phyloP scores from a whole-genome alignment of 2,329 filamentous ascomycete genomes.

The Microcera coccophila region DNA sequence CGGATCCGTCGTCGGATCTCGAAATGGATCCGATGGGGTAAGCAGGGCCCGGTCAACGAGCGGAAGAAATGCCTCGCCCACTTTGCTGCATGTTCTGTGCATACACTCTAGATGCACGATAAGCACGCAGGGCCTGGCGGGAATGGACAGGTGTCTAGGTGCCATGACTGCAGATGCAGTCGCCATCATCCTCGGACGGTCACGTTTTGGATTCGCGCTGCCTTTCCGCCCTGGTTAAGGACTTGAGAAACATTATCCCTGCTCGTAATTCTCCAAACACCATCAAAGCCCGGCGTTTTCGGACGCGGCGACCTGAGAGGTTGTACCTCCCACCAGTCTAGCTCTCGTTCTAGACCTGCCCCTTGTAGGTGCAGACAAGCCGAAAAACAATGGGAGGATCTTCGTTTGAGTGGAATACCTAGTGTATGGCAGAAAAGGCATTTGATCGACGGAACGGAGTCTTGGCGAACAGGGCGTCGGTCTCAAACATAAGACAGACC shows the following conservation, averaged over 20 bases:
- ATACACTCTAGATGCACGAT: neutral
- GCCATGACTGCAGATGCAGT: neutral
- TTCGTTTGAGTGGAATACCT: neutral
- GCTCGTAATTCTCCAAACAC: constrained; percentile 18
- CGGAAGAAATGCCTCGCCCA: constrained; percentile 30
- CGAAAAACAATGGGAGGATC: neutral
- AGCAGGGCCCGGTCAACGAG: constrained; percentile 10
- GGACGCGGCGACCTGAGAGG: constrained; percentile 9
- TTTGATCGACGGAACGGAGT: constrained; percentile 5
- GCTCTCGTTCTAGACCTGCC: neutral
- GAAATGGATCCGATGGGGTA: constrained; percentile 21
- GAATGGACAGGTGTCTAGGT: neutral
- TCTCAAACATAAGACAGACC: neutral
- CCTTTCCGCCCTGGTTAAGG: neutral
- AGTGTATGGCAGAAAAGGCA: constrained; percentile 1
- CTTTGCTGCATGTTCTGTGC: constrained; percentile 16
- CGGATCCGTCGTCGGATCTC: constrained; percentile 24
- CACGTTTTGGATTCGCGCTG: neutral
- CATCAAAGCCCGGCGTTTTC: constrained; percentile 16
- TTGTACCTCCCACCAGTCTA: neutral
- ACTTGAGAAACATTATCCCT: constrained; percentile 10
- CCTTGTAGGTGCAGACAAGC: neutral
- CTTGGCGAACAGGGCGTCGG: neutral
- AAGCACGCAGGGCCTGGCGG: neutral
- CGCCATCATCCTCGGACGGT: neutral